phyloP scores from a whole-genome alignment of 2,329 filamentous ascomycete species.

The Pseudogymnoascus sp. region DNA sequence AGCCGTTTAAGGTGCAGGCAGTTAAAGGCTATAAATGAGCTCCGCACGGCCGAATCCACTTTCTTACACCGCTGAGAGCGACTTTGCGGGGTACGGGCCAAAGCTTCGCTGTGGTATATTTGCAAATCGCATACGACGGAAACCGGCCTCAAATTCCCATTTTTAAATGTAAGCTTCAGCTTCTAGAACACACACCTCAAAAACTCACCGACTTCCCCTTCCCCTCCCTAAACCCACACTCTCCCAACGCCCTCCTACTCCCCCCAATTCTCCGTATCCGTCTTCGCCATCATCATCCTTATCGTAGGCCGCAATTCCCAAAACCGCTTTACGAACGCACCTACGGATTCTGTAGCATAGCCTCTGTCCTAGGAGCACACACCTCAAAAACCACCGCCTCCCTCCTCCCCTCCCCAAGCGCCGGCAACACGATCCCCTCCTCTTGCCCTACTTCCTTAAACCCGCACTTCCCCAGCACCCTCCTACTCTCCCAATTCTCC shows the following conservation, averaged over 20 bases:
- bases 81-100: background rate
- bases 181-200: background rate
- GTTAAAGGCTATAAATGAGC: background rate
- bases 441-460: slow-evolving; percentile 19
- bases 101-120: background rate
- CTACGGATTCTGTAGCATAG: slow-evolving; percentile 17
- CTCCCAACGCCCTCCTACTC: slow-evolving; percentile 25
- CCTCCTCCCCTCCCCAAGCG: background rate
- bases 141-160: background rate
- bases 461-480: slow-evolving; percentile 27
- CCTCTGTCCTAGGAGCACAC: slow-evolving; percentile 14
- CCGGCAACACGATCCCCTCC: slow-evolving; percentile 3
- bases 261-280: slow-evolving; percentile 23
- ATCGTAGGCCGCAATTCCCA: slow-evolving; percentile 13
- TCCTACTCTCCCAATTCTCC: slow-evolving; percentile 23
- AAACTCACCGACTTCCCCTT: slow-evolving; percentile 1
- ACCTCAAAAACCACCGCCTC: slow-evolving; percentile 1
- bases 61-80: background rate
- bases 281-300: slow-evolving; percentile 20
- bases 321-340: background rate
- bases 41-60: slow-evolving; percentile 8
- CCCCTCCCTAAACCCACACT: slow-evolving; percentile 24
- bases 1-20: background rate
- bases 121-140: background rate
- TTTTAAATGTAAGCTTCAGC: background rate